Base-by-base conservation (phyloP, 2,329 filamentous ascomycete genomes). In the Colletotrichum sp. region DNA sequence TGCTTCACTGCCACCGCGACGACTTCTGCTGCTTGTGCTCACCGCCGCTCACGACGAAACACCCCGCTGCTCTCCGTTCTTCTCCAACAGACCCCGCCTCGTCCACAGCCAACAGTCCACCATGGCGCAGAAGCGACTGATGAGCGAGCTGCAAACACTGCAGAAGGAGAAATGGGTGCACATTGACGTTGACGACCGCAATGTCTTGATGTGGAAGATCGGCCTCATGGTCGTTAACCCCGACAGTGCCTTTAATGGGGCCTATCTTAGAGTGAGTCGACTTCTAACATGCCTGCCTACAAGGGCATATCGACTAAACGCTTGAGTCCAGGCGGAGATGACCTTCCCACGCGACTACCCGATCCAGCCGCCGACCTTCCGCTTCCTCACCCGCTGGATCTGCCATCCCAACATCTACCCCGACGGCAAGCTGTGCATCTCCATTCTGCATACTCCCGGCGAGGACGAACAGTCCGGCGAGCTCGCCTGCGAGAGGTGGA, bases 401-500 rank as follows among this genome's bases (percentile, higher is more conserved):
- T 95, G 92, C 86, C 96, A 99, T 84, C 96, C 96, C 5, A 99
- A 99, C 84, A 93, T 99, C 82, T 99, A 99, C 87, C 87, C 92
- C 8, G 95, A 98, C 84, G 96, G 96, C 80, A 93, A 93, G 79
- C 91, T 99, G 61, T 99, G 97, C 88, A 99, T 99, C 83, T 98
- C 96, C 62, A 99, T 99, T 81, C 92, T 99, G 13, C 96, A 99
- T 85, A 91, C 92, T 22, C 96, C 97, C 0, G 97, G 97, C 79
- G 95, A 98, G 77, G 96, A 99, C 82, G 92, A 94, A 80, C 96
- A 96, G 89, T 98, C 96, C 0, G 97, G 97, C 77, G 96, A 99
- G 86, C 87, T 91, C 52, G 96, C 97, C 8, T 94, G 93, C 75
- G 97, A 99, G 86, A 94, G 96, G 74, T 99, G 96, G 96, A 96